Conservation (phyloP, 2,329 filamentous ascomycete genomes). For the Didymella sp. region DNA sequence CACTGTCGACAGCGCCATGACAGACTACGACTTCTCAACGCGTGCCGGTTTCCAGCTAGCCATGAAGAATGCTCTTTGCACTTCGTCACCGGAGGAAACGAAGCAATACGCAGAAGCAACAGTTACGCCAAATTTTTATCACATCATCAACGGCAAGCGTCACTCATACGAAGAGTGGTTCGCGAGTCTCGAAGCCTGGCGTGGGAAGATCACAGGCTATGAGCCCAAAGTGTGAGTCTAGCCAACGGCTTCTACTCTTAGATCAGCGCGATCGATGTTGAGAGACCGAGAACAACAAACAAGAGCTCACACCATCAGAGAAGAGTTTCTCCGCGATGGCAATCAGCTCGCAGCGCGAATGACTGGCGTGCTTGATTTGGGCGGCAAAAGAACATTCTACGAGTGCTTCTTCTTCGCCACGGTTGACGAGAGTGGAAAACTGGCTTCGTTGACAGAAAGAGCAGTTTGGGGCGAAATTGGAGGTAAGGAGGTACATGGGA, state of each 20-base stretch:
- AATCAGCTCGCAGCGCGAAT: neutral
- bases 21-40: neutral
- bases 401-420: neutral
- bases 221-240: neutral
- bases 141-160: constrained; percentile 2
- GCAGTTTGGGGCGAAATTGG: neutral
- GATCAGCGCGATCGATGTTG: too few relatives aligned
- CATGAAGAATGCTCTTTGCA: neutral
- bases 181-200: neutral
- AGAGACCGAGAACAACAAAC: too few relatives aligned
- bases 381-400: neutral
- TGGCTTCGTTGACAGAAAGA: neutral
- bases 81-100: neutral
- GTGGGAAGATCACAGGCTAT: neutral
- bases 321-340: neutral
- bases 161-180: neutral
- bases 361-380: neutral
- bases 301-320: too few relatives aligned
- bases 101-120: neutral
- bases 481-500: neutral
- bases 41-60: neutral
- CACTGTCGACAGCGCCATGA: neutral
- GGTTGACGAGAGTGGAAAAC: neutral
- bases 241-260: too few relatives aligned
- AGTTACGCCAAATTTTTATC: neutral